Percentiles rank a stretch among this genome's conserved stretches.
These are phyloP conservation scores for Triticum turgidum DNA, from an alignment of 176 grass and related monocot genomes.

Conservation along the genomic window DNA sequence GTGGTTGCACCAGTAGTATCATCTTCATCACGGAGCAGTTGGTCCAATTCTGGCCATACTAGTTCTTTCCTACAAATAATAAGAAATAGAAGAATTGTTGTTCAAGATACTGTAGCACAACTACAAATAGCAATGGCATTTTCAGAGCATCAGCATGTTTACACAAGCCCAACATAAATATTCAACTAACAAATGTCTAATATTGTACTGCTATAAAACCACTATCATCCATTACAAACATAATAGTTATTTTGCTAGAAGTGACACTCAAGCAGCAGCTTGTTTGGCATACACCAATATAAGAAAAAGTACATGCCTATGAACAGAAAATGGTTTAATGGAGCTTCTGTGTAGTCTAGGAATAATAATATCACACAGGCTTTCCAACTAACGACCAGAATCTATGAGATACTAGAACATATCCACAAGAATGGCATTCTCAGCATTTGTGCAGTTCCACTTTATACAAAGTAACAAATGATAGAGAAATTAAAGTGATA, in stretches of 20 bases:
- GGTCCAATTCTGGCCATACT: constrained; percentile 88
- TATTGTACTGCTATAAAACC: not conserved
- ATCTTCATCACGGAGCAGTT: constrained; percentile 71
- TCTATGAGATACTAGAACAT: not conserved
- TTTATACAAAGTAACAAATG: not conserved
- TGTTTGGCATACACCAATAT: not conserved
- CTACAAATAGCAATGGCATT: not conserved
- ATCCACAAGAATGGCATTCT: not conserved
- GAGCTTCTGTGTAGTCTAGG: not conserved
- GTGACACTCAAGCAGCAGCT: not conserved
- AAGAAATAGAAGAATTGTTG: not conserved
- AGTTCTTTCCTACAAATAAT: constrained; percentile 75
- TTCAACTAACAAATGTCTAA: not conserved
- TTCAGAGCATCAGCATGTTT: not conserved
- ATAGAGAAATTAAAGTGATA: not conserved
- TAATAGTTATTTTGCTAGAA: not conserved
- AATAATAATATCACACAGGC: not conserved
- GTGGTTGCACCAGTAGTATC: constrained; percentile 63
- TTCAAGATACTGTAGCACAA: not conserved
- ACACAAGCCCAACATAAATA: not conserved
- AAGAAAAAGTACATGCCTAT: not conserved
- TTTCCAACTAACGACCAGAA: not conserved
- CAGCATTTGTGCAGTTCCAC: not conserved
- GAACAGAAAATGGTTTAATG: not conserved
- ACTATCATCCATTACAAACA: not conserved